These are phyloP conservation scores for Pseudoturritis turrita DNA, from an alignment of 345 rosid genomes.

Conservation along the genomic window DNA sequence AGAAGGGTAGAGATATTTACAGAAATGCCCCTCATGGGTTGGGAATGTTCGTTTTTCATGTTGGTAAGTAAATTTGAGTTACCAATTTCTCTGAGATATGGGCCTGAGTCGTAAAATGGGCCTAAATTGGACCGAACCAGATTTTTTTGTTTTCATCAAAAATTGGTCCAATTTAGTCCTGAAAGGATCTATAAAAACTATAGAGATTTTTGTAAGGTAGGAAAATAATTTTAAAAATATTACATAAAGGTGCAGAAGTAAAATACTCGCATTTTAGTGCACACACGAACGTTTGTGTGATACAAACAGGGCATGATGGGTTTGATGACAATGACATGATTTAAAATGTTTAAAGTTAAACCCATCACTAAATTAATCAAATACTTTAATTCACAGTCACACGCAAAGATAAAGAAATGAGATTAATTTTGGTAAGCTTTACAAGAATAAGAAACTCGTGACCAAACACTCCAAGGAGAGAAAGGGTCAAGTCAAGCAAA, in stretches of 20 bases:
- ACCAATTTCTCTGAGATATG: neutral
- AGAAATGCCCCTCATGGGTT: neutral
- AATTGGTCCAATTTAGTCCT: too few relatives aligned
- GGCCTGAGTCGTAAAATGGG: neutral
- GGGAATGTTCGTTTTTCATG: constrained; percentile 1
- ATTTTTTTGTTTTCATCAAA: too few relatives aligned
- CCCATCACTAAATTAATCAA: neutral
- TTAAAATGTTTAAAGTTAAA: neutral
- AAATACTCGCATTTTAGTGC: neutral
- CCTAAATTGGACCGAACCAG: neutral
- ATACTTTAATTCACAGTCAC: neutral
- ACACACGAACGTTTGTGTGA: constrained; percentile 12
- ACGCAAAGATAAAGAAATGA: neutral
- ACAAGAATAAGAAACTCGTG: constrained; percentile 1
- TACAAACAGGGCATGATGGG: constrained; percentile 20
- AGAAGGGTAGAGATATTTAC: constrained; percentile 2
- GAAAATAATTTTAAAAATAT: neutral
- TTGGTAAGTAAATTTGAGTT: neutral
- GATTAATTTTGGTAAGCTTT: neutral
- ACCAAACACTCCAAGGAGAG: neutral
- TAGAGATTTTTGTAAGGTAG: neutral
- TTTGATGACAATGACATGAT: neutral
- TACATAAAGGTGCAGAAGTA: neutral
- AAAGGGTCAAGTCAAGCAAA: too few relatives aligned
- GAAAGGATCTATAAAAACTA: too few relatives aligned